A percentile compares a stretch with the other conserved stretches of the same genome.
phyloP scores from a whole-genome alignment of 1,139 yeast genomes.

The Zygosaccharomyces pseudobailii region DNA sequence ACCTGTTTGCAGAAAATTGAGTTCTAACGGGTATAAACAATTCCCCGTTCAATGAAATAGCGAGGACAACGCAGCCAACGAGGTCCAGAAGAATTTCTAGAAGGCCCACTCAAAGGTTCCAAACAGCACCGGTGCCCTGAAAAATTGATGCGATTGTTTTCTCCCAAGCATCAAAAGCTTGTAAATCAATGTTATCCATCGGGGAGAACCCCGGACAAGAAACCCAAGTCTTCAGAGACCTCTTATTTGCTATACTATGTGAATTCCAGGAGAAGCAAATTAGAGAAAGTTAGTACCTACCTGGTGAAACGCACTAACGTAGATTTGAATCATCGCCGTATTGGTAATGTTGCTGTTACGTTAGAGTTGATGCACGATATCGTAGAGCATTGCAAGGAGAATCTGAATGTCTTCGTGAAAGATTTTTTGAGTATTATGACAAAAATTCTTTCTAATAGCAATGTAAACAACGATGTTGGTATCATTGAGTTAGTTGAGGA shows the following conservation, averaged over 20 bases:
- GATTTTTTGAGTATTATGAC: conserved; percentile 48
- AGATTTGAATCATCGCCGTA: conserved; percentile 58
- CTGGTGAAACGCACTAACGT: conserved; percentile 56
- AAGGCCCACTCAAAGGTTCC: background rate
- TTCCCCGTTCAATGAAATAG: background rate
- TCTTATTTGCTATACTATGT: conserved; percentile 87
- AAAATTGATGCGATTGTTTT: conserved; percentile 37
- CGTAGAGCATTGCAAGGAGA: conserved; percentile 72
- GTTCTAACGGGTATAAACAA: background rate
- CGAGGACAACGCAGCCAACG: background rate
- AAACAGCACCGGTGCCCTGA: background rate
- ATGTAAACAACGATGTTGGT: conserved; percentile 30
- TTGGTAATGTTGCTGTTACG: conserved; percentile 83
- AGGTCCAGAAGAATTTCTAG: background rate
- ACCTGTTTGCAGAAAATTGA: background rate
- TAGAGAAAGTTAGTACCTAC: conserved; percentile 77
- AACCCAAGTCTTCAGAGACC: conserved; percentile 87
- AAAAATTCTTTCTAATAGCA: conserved; percentile 26
- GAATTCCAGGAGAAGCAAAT: conserved; percentile 81
- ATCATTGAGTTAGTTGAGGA: conserved; percentile 31
- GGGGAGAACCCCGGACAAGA: conserved; percentile 77
- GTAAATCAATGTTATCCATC: conserved; percentile 91
- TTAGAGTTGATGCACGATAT: conserved; percentile 64
- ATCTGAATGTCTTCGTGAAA: conserved; percentile 75
- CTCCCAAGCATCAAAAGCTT: conserved; percentile 83